phyloP scores from a whole-genome alignment of 192 early-diverging fungal genomes.

The Linnemannia zychae region DNA sequence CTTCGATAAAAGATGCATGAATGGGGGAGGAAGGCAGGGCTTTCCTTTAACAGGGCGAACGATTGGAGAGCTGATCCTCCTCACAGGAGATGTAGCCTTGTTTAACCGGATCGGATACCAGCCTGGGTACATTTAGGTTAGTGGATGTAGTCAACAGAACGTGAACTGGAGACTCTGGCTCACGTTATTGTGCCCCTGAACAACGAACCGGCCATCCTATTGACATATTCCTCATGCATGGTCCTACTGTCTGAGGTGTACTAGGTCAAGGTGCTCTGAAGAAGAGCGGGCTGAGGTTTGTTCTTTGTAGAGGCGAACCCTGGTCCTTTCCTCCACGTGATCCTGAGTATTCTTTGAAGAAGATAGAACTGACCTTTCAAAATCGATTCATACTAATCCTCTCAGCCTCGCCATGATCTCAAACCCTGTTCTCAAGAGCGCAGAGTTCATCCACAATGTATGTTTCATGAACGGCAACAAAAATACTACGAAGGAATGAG shows the following conservation, averaged over 20 bases:
- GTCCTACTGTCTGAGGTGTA: too few species aligned
- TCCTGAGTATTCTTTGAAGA: too few species aligned
- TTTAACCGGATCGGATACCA: background rate
- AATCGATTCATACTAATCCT: background rate
- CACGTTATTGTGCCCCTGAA: background rate
- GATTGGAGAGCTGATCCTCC: too few species aligned
- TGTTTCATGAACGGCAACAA: background rate
- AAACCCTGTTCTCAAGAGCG: slow-evolving; percentile 68
- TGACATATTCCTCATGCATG: too few species aligned
- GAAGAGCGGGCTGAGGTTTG: too few species aligned
- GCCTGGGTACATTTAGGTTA: too few species aligned
- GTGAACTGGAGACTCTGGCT: background rate
- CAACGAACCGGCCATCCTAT: too few species aligned
- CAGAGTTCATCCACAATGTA: slow-evolving; percentile 67
- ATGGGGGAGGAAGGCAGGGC: background rate
- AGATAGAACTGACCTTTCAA: too few species aligned
- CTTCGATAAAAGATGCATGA: background rate
- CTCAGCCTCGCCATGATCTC: slow-evolving; percentile 26
- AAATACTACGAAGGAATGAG: background rate
- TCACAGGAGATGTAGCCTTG: background rate
- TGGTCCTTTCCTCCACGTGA: too few species aligned
- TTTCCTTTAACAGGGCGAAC: background rate
- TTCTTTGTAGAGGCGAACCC: too few species aligned
- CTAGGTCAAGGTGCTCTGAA: too few species aligned
- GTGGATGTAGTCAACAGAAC: background rate